These are phyloP conservation scores for Helotiales sp. DNA, from an alignment of 2,329 filamentous ascomycete genomes.

Conservation along the genomic window DNA sequence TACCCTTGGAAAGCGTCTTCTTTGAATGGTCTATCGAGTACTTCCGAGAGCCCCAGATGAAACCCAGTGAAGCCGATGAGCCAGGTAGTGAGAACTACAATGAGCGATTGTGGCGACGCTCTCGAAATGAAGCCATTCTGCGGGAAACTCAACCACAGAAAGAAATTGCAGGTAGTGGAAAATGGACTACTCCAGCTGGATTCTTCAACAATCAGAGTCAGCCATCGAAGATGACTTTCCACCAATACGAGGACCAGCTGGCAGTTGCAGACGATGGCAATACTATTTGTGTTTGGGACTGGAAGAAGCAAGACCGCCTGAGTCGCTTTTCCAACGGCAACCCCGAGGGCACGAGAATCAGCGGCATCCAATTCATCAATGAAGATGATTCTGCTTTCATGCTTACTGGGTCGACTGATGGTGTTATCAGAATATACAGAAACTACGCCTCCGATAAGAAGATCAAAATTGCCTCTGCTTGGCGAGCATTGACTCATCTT, in stretches of 20 bases:
- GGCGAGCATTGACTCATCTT: constrained; percentile 90
- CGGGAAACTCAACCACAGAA: constrained; percentile 93
- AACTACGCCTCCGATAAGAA: constrained; percentile 79
- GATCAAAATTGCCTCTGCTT: constrained; percentile 85
- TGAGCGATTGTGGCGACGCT: constrained; percentile 85
- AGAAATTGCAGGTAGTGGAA: constrained; percentile 77
- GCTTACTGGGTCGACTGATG: constrained; percentile 93
- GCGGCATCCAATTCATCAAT: constrained; percentile 95
- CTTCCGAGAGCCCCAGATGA: constrained; percentile 98
- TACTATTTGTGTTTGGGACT: constrained; percentile 91
- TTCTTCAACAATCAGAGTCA: constrained; percentile 89
- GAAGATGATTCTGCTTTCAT: constrained; percentile 95
- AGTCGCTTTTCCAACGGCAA: constrained; percentile 94
- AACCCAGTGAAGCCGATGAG: constrained; percentile 90
- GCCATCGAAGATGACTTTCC: constrained; percentile 90
- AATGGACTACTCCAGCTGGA: constrained; percentile 81
- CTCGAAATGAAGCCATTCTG: constrained; percentile 90
- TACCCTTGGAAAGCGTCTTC: constrained; percentile 82
- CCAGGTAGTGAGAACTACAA: constrained; percentile 97
- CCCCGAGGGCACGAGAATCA: constrained; percentile 85
- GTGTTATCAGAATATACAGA: constrained; percentile 88
- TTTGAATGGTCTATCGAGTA: constrained; percentile 97
- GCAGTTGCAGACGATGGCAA: constrained; percentile 93
- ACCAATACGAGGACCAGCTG: constrained; percentile 96
- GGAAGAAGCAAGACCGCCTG: constrained; percentile 73